Evolutionary conservation across 2,329 filamentous ascomycete species (phyloP), one percentile per base, ranked within the genome.

Genomic region (Fusarium abutilonis): DNA sequence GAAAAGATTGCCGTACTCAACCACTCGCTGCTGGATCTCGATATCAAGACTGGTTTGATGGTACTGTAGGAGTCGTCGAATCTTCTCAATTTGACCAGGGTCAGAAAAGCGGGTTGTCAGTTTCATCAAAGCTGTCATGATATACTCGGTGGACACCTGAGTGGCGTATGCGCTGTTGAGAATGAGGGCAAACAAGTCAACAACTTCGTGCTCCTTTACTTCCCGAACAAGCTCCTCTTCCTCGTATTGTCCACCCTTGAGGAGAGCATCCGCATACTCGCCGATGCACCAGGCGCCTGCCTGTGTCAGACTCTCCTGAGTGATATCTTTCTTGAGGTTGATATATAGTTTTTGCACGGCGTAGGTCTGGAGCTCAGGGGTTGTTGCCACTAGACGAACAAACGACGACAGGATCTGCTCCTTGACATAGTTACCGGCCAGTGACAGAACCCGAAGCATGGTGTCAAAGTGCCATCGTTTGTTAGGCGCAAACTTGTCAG

Each of bases 381-480:
- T 96, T 0, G 94, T 98, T 13, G 95, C 95, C 64, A 99, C 94
- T 3, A 99, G 86, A 44, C 96, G 90, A 58, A 99, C 90, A 73
- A 99, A 98, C 0, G 95, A 98, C 0, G 95, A 97, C 55, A 99
- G 78, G 58, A 99, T 99, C 69, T 96, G 95, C 75, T 99, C 95
- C 76, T 97, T 98, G 67, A 99, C 93, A 72, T 95, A 97, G 77
- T 96, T 97, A 42, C 95, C 95, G 48, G 95, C 95, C 65, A 99
- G 82, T 56, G 93, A 97, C 68, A 99, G 78, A 21, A 99, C 93
- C 19, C 96, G 87, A 50, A 99, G 82, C 89, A 99, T 97, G 3
- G 96, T 99, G 73, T 99, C 95, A 68, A 98, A 90, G 74, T 99
- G 95, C 95, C 95, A 99, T 74, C 95, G 85, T 79, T 98, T 98